Evolutionary conservation across 2,329 filamentous ascomycete species (phyloP), one percentile per base, ranked within the genome.

Genomic region (Clonostachys sp.): DNA sequence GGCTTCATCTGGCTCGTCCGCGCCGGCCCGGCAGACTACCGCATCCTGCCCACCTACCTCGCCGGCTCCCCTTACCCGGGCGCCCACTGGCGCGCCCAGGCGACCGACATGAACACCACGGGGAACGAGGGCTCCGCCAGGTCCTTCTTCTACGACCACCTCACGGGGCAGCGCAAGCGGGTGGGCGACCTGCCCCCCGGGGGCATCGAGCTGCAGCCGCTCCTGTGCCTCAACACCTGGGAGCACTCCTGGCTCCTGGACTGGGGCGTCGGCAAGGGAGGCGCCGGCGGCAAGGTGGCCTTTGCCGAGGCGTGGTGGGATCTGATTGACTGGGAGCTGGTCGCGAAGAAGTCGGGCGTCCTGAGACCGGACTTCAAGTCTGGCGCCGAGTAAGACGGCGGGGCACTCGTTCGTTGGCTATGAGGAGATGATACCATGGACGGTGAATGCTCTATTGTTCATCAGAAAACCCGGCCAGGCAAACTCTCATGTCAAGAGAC

Each of bases 1-100:
- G 94, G 94, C 54, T 97, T 95, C 71, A 87, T 97, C 63, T 99
- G 94, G 94, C 84, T 99, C 51, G 88, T 96, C 60, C 81, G 82
- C 68, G 63, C 59, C 56, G 67, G 61, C 46, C 61, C 65, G 50
- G 58, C 56, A 62, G 74, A 73, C 57, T 77, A 75, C 71, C 83
- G 84, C 59, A 80, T 99, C 61, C 77, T 99, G 49, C 79, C 83
- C 57, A 99, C 94, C 48, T 99, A 97, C 74, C 82, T 91, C 51
- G 91, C 92, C 49, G 94, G 94, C 49, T 89, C 87, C 8, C 94
- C 94, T 5, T 94, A 92, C 68, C 81, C 88, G 5, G 84, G 82
- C 52, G 92, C 91, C 34, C 89, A 96, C 72, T 89, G 85, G 74
- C 84, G 92, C 49, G 80, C 80, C 48, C 83, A 87, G 68, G 53